Evolutionary conservation across 2,329 filamentous ascomycete species (phyloP), one percentile per base, ranked within the genome.

Genomic region (Colletotrichum sp.): DNA sequence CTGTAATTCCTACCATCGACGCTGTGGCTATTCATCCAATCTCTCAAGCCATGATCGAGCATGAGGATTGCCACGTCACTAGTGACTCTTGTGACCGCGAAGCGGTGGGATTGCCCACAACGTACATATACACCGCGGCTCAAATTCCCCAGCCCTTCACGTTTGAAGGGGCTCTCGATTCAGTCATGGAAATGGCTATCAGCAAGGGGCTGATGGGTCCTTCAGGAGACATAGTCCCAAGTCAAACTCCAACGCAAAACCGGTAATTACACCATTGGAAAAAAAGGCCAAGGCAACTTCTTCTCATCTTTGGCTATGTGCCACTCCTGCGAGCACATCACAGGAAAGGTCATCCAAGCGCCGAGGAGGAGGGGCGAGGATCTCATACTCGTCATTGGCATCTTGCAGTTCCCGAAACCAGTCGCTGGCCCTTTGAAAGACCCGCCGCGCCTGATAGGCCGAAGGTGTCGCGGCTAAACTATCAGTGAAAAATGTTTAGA

Each of bases 401-500:
- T 13, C 48, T 55, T 55, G 2, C 1, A 55, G 21, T 55, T 55
- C 48, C n/a, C 9, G 3, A 24, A 24, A 10, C 9, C 21, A n/a
- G 48, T 55, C n/a, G 21, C 48, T 55, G 3, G 48, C 4, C 21
- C 6, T 24, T 55, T 14, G 4, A 24, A 55, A 55, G 48, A 55
- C 4, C 48, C 4, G 0, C 6, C 1, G 0, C 12, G 7, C 0
- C 9, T 55, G 48, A 55, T 55, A 13, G 5, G n/a, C 48, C 9
- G 9, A 55, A 55, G 48, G 48, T 24, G 2, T 55, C 7, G 48
- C n/a, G 0, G 21, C 48, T 4, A 55, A 55, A 55, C 13, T 13
- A 55, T 24, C 48, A 55, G 48, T 55, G 1, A 4, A 24, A 12
- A 55, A 3, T 24, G 3, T 14, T 55, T 4, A 6, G 48, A 6